Base-by-base conservation (phyloP, 148 eudicot species). In the Pharnaceum exiguum region DNA sequence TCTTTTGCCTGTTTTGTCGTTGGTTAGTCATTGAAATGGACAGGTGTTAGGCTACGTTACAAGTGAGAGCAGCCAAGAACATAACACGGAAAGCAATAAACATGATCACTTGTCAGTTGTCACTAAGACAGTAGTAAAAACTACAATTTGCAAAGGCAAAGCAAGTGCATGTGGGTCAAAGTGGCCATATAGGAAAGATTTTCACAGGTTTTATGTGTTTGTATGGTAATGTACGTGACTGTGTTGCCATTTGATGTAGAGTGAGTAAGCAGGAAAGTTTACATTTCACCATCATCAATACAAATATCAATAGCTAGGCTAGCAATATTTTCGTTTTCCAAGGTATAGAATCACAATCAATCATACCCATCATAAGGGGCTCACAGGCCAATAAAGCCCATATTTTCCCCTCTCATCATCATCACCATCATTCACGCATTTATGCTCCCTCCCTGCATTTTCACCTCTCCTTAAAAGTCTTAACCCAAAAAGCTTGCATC, bases 321-420 rank as follows among this genome's bases (percentile, higher is more conserved):
- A n/a, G n/a, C n/a, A 46, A 19, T 35, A 21, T 33, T 62, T 50
- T 47, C 15, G 49, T 32, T 25, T 62, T 57, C 57, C 63, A 62
- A 62, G 45, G 42, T 50, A 56, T 7, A 18, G 7, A 31, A 12
- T 25, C 12, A 28, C 47, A 10, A 3, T 62, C 21, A 37, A 36
- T 35, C 43, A 28, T 8, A 44, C 54, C 23, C 22, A 15, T 30
- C 62, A 47, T 11, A 42, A 57, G 40, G 62, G 72, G 57, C 69
- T 63, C 74, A 63, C 74, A 56, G 0, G 57, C 62, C 67, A 69
- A 69, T 55, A 69, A 46, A 61, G 17, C 63, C 63, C 63, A 40
- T 57, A 23, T 30, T 55, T 61, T 61, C 26, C 27, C 58, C 24
- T n/a, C 66, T 42, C 47, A 33, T 10, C 39, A 62, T 52, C 45